Evolutionary conservation across 345 rosid genomes (phyloP), one percentile per base, ranked within the genome.

Genomic region (Kernera saxatilis): DNA sequence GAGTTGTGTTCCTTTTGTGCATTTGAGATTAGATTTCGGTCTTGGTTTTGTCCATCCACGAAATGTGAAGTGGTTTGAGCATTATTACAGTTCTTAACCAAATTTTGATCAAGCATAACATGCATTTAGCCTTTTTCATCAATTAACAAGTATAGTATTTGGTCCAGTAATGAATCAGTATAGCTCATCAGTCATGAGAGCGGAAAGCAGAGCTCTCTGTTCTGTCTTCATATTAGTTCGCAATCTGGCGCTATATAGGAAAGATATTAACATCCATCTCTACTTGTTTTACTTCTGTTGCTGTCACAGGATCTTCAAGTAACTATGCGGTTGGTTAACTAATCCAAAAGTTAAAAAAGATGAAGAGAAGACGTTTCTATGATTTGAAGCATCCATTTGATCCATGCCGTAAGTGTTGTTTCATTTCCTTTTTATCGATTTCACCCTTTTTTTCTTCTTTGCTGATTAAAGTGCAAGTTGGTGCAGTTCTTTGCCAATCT

Each of bases 371-470:
- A 69, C 74, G 40, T 64, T 73, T 87, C 29, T 75, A 87, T 77
- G 77, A 79, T 56, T 77, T 85, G 70, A 76, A 77, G 69, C 88
- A 92, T 80, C 82, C 88, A 2, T 82, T 86, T 58, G 58, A 76
- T 58, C 75, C 55, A 50, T 70, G 67, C 59, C 84, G 98, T 92
- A 85, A 85, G 90, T 64, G 10, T 65, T 52, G 21, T 29, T 36
- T 37, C 17, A 52, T 33, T 60, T 22, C 53, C 61, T 18, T 72
- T 29, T 23, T 15, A 2, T 35, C 6, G 27, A 54, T 8, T 19
- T 64, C 21, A 13, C 21, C 19, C 5, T 46, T 62, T 43, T n/a
- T 39, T 41, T n/a, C n/a, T n/a, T n/a, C 10, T 40, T 17, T 15
- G 51, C 8, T 58, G 15, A 32, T 6, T 21, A 12, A 36, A 6